Base-by-base conservation (phyloP, 179 eudicot species). In the Silene vulgaris region DNA sequence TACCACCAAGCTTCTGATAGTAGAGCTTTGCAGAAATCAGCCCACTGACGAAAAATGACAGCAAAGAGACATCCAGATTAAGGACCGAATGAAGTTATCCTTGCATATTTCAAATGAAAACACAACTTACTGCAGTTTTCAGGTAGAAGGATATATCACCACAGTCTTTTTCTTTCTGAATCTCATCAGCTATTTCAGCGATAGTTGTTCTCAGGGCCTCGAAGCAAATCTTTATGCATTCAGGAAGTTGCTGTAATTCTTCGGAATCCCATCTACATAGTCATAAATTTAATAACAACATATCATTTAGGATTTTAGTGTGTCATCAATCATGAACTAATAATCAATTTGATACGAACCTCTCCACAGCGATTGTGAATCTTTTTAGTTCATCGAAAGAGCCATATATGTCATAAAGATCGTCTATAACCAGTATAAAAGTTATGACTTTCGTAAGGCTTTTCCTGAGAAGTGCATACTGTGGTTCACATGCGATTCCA, bases 351-450 rank as follows among this genome's bases (percentile, higher is more conserved):
- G 5, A 32, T 19, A 79, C 70, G 0, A 73, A 87, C 89, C 90
- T 83, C 75, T 75, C 81, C 20, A 88, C 83, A 65, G 85, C 29
- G 59, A 57, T 40, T 40, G 90, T 89, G 82, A 89, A 89, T 78
- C 79, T 79, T 8, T 75, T 70, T 3, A 89, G 81, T 75, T 88
- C 88, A 19, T 87, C 91, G 50, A 88, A n/a, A 2, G 86, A 83
- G 5, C 91, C 91, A 74, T 84, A 85, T 13, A 79, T 76, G 62
- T 89, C 93, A 70, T 75, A 87, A 4, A 81, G 74, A 72, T 89
- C 92, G 52, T 89, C 92, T 32, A 89, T 78, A 13, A 89, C 86
- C 6, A 85, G 68, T 5, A 89, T 70, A 76, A 89, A 78, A 8
- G 85, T 72, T n/a, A 84, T 78, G 43, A 87, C 79, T 72, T 85